phyloP scores from a whole-genome alignment of 306 rosid species.

The Phaseolus lunatus region DNA sequence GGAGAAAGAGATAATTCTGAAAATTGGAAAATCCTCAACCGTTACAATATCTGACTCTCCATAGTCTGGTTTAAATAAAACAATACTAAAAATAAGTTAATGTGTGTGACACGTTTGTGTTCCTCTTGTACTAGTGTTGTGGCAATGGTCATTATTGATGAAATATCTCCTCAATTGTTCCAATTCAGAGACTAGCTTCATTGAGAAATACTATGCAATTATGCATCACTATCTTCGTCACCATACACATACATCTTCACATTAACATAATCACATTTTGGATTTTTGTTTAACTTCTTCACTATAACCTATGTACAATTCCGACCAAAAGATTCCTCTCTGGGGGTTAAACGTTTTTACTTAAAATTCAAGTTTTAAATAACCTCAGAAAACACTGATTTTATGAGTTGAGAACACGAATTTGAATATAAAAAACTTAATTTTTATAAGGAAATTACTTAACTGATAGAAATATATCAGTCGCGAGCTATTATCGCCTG shows the following conservation, averaged over 20 bases:
- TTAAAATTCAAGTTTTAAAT: background rate
- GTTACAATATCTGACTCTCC: background rate
- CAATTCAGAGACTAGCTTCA: background rate
- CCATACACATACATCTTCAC: background rate
- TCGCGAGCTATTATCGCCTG: too few species aligned
- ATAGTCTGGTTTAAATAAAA: background rate
- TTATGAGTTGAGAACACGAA: background rate
- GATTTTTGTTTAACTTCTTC: background rate
- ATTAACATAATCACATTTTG: background rate
- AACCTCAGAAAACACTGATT: background rate
- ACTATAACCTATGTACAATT: background rate
- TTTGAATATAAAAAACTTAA: background rate
- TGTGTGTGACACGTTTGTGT: slow-evolving; percentile 20
- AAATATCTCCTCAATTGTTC: background rate
- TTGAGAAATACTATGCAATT: background rate
- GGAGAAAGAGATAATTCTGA: too few species aligned
- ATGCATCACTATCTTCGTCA: background rate
- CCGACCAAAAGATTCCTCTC: background rate
- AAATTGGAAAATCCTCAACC: background rate
- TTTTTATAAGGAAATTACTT: too few species aligned
- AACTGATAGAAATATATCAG: background rate
- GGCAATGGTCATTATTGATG: background rate
- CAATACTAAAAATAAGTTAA: background rate
- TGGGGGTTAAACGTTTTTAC: background rate
- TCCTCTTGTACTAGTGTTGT: background rate